Percentiles rank a stretch among this genome's conserved stretches.
Evolutionary conservation across 148 eudicot genomes (phyloP).

Genomic region (Bassia scoparia): DNA sequence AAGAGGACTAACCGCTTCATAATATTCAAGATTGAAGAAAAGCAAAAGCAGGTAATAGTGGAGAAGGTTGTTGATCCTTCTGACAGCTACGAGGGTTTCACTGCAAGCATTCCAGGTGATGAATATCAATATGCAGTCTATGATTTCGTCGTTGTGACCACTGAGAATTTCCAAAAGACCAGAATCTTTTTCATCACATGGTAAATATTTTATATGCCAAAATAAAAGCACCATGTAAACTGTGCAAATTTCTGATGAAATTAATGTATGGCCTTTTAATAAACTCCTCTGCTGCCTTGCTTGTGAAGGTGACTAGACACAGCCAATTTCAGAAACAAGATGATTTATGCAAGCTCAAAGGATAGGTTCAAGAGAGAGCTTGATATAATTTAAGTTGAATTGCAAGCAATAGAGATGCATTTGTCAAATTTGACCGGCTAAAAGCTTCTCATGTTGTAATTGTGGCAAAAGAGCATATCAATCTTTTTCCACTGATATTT

Average conservation of each 20-base stretch:
- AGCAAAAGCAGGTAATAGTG: conserved; percentile 77
- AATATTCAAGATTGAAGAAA: conserved; percentile 76
- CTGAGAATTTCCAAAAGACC: conserved; percentile 85
- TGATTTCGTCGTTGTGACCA: conserved; percentile 77
- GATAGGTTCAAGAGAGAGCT: conserved; percentile 20
- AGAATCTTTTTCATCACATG: conserved; percentile 87
- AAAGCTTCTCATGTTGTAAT: too few species aligned
- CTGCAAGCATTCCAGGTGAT: conserved; percentile 67
- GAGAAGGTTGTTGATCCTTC: conserved; percentile 80
- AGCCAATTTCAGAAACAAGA: conserved; percentile 76
- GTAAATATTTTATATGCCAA: conserved; percentile 29
- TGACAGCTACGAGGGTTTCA: conserved; percentile 64
- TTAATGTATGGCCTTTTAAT: neutral
- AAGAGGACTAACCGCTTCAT: conserved; percentile 78
- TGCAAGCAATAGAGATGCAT: conserved; percentile 87
- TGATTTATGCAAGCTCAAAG: conserved; percentile 57
- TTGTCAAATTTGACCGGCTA: too few species aligned
- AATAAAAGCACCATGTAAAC: neutral
- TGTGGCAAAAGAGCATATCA: too few species aligned
- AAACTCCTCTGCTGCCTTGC: neutral
- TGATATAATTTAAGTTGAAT: conserved; percentile 75
- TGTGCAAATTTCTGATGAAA: neutral
- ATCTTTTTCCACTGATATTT: too few species aligned
- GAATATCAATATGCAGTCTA: conserved; percentile 82
- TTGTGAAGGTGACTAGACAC: conserved; percentile 68